Base-by-base conservation (phyloP, 2,329 filamentous ascomycete genomes). In the Pestalotiopsis sp. region DNA sequence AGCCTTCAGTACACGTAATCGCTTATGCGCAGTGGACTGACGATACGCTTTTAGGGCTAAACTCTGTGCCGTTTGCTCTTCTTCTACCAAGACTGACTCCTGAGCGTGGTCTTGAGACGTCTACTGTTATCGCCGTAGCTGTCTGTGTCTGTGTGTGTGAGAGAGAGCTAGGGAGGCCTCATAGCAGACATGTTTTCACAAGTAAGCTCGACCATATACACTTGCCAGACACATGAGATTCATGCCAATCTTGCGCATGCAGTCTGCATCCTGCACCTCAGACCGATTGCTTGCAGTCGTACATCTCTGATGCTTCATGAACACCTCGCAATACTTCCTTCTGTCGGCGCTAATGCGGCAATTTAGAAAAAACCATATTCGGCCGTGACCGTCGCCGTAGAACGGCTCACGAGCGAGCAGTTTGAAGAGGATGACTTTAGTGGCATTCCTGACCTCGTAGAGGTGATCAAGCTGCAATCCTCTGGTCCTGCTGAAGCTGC, bases 401-500 rank as follows among this genome's bases (percentile, higher is more conserved):
- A 98, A 81, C 91, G 91, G 69, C 88, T 98, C 74, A 98, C 95
- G 1, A 92, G 93, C 76, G 95, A 98, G 81, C 86, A 92, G 71
- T 97, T 93, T 80, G 92, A 97, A 70, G 93, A 97, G 77, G 94
- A 98, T 78, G 95, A 98, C 79, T 85, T 97, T 49, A 92, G 93
- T 75, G 96, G 95, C 27, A 94, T 99, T 72, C 93, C 95, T 56
- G 95, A 98, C 75, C 89, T 99, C 27, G 93, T 98, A 72, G 96
- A 99, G 80, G 94, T 96, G 68, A 93, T 99, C 78, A 92, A 93
- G 73, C 90, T 99, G 69, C 96, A 99, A 81, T 87, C 88, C 31
- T 92, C 93, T 6, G 96, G 96, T 0, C 94, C 96, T 1, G 88
- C 90, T 13, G 96, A 99, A 84, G 95, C 95, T 69, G 94, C 95